A percentile compares a stretch with the other conserved stretches of the same genome.
Conservation (phyloP, 768 basidiomycete genomes). For the Termitomyces sp. region DNA sequence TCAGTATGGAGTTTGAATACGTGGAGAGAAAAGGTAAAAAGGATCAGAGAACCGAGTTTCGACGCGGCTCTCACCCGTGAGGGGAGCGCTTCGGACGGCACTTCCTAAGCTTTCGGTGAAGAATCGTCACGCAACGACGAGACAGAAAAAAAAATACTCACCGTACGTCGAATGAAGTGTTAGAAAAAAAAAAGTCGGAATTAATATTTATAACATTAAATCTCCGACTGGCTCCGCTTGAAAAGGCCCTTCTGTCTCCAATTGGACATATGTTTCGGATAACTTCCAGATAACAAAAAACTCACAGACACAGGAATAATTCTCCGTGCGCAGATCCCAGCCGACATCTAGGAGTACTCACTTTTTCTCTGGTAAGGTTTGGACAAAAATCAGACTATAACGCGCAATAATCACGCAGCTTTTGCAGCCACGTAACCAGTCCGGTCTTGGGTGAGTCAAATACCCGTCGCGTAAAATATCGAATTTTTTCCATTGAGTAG, state of each 20-base stretch:
- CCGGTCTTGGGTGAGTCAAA: not conserved
- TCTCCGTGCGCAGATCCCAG: not conserved
- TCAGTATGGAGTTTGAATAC: not conserved
- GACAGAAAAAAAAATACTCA: not conserved
- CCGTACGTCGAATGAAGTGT: not conserved
- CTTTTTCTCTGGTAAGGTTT: too few species aligned
- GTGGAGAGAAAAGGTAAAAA: constrained; percentile 10
- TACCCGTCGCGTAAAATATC: not conserved
- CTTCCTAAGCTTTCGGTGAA: constrained; percentile 49
- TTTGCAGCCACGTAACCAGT: not conserved
- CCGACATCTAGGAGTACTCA: not conserved
- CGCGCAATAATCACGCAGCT: not conserved
- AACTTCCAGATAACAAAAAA: not conserved
- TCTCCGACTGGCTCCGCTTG: not conserved
- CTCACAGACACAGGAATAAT: not conserved
- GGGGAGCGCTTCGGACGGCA: constrained; percentile 48
- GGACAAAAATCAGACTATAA: not conserved
- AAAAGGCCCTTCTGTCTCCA: not conserved
- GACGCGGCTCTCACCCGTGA: constrained; percentile 32
- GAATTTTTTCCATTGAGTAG: constrained; percentile 2
- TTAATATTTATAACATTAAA: not conserved
- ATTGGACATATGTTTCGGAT: constrained; percentile 1
- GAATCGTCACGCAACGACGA: constrained; percentile 32
- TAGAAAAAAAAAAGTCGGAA: not conserved
- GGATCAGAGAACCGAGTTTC: constrained; percentile 50